phyloP scores from a whole-genome alignment of 1,284 basidiomycete genomes.

The Chondrostereum purpureum region DNA sequence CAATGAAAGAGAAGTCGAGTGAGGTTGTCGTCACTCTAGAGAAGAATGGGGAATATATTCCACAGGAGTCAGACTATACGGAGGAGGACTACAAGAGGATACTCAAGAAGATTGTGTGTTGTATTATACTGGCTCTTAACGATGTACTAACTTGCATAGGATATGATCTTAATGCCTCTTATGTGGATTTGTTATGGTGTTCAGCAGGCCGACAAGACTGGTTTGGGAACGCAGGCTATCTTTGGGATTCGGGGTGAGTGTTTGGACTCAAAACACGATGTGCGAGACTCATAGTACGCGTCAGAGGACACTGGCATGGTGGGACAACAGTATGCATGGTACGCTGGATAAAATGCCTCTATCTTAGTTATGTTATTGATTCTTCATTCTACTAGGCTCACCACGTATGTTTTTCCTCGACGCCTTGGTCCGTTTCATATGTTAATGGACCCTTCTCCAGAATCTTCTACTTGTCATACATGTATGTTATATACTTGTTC shows the following conservation, averaged over 20 bases:
- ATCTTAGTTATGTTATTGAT: not conserved
- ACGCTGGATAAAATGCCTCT: too few species aligned
- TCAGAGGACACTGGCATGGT: not conserved
- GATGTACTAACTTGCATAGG: not conserved
- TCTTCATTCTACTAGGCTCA: conserved; percentile 8
- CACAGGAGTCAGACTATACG: conserved; percentile 3
- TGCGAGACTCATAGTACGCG: not conserved
- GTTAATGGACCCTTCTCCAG: conserved; percentile 1
- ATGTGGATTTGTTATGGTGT: not conserved
- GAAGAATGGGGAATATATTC: conserved; percentile 1
- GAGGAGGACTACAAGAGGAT: conserved; percentile 2
- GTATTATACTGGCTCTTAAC: not conserved
- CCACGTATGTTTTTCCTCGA: conserved; percentile 9
- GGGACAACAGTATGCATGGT: not conserved
- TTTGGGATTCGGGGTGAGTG: not conserved
- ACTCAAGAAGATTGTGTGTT: conserved; percentile 1
- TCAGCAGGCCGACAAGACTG: not conserved
- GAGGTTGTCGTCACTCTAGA: too few species aligned
- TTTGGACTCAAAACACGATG: not conserved
- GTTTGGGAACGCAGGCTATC: not conserved
- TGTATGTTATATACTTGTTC: conserved; percentile 7
- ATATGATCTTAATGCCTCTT: not conserved
- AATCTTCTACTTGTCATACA: conserved; percentile 13
- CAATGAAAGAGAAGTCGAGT: too few species aligned
- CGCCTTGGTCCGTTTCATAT: not conserved